Evolutionary conservation across 2,329 filamentous ascomycete species (phyloP).

Genomic region (Ramularia collo-cygni): DNA sequence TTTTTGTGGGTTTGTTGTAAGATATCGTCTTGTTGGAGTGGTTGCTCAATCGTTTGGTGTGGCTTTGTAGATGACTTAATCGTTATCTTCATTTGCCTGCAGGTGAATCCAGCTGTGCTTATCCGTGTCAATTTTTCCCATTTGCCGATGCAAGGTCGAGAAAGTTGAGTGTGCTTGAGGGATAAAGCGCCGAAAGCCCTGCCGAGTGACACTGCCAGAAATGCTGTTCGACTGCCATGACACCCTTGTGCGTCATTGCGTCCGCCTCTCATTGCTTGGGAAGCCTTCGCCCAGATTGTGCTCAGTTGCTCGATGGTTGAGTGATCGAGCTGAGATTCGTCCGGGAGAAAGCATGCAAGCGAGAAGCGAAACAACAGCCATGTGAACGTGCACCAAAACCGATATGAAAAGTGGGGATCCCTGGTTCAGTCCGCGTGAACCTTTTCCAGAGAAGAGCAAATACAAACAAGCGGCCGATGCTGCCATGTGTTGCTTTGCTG

Average conservation of each 20-base stretch:
- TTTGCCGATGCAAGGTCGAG: conserved; percentile 12
- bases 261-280: conserved; percentile 12
- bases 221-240: conserved; percentile 16
- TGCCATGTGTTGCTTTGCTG: conserved; percentile 18
- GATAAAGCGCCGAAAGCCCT: conserved; percentile 26
- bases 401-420: conserved; percentile 23
- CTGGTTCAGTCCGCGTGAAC: conserved; percentile 1
- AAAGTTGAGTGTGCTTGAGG: conserved; percentile 22
- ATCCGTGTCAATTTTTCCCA: conserved; percentile 6
- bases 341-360: conserved; percentile 11
- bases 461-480: conserved; percentile 10
- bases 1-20: conserved; percentile 4
- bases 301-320: background rate
- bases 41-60: background rate
- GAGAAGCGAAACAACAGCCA: conserved; percentile 26
- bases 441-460: conserved; percentile 16
- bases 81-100: conserved; percentile 15
- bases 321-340: conserved; percentile 2
- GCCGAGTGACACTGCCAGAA: conserved; percentile 36
- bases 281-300: conserved; percentile 3
- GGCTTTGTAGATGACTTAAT: too few relatives aligned
- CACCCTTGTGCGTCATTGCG: conserved; percentile 10
- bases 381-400: conserved; percentile 27
- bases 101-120: conserved; percentile 15
- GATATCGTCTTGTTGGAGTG: too few relatives aligned